Evolutionary conservation across 192 early-diverging fungal genomes (phyloP).

Genomic region (Kappamyces sp.): DNA sequence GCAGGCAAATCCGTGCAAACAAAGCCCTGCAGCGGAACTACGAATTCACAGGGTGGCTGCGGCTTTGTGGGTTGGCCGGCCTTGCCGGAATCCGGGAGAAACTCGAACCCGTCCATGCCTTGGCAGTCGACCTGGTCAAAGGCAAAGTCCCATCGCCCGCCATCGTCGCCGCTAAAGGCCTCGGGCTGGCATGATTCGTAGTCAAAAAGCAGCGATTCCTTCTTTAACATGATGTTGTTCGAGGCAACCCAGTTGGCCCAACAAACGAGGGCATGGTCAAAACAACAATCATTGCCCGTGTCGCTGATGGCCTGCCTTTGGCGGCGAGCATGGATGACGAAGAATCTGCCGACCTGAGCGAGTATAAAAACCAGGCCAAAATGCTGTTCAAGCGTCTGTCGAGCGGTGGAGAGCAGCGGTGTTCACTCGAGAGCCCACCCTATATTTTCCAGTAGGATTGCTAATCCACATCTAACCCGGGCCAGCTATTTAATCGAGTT

Average conservation of each 20-base stretch:
- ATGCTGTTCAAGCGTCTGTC: constrained; percentile 85
- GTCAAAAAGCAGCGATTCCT: no score
- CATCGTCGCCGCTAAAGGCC: no score
- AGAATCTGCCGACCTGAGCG: constrained; percentile 70
- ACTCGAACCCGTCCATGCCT: no score
- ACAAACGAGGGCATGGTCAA: constrained; percentile 65
- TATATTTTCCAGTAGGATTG: constrained; percentile 76
- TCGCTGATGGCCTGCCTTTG: constrained; percentile 87
- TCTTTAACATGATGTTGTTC: no score
- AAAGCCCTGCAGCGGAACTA: no score
- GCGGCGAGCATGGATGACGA: constrained; percentile 96
- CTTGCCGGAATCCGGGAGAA: no score
- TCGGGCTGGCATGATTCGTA: no score
- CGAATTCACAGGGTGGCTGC: no score
- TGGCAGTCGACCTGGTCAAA: no score
- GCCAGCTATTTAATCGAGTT: constrained; percentile 86
- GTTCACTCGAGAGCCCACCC: constrained; percentile 89
- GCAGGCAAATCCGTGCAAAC: no score
- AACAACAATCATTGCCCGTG: constrained; percentile 88
- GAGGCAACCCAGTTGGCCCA: neutral
- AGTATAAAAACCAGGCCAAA: constrained; percentile 92
- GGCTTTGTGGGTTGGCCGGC: no score
- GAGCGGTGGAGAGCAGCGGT: constrained; percentile 76
- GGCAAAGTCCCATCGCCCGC: no score
- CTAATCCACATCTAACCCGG: neutral